These are phyloP conservation scores for Xylaria cubensis DNA, from an alignment of 495 filamentous ascomycete genomes.

Conservation along the genomic window DNA sequence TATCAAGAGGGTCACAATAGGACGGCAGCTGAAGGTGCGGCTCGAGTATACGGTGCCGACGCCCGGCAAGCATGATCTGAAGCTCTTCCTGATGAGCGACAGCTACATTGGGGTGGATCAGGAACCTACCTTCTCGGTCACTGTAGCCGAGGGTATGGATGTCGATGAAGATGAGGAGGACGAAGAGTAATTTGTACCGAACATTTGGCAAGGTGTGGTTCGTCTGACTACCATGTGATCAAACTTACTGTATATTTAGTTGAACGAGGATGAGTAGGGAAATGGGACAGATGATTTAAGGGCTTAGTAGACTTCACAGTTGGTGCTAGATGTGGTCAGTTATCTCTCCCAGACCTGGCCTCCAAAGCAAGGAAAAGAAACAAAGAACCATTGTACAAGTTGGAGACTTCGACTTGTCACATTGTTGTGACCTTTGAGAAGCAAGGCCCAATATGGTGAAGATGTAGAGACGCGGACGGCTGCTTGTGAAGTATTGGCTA, in stretches of 20 bases:
- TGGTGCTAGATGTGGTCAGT: background rate
- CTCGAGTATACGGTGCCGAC: conserved; percentile 89
- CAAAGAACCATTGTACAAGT: background rate
- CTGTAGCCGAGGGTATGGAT: conserved; percentile 90
- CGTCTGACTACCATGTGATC: conserved; percentile 27
- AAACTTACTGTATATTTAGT: conserved; percentile 45
- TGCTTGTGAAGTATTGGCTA: background rate
- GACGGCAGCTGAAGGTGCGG: conserved; percentile 73
- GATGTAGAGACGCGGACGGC: background rate
- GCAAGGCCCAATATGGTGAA: background rate
- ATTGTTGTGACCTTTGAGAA: background rate
- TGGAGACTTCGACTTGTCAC: background rate
- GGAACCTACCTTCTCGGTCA: conserved; percentile 85
- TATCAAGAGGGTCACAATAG: conserved; percentile 94
- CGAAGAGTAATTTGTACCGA: conserved; percentile 25
- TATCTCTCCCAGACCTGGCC: background rate
- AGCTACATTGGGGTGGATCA: conserved; percentile 98
- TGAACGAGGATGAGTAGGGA: conserved; percentile 22
- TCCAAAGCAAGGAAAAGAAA: background rate
- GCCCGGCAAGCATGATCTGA: conserved; percentile 85
- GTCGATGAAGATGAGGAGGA: conserved; percentile 85
- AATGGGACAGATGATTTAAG: conserved; percentile 22
- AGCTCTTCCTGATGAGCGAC: conserved; percentile 95
- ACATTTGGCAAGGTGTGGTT: conserved; percentile 32
- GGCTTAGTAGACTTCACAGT: background rate